Conservation (phyloP, 1,139 yeast species). For the Yamadazyma aaseri region DNA sequence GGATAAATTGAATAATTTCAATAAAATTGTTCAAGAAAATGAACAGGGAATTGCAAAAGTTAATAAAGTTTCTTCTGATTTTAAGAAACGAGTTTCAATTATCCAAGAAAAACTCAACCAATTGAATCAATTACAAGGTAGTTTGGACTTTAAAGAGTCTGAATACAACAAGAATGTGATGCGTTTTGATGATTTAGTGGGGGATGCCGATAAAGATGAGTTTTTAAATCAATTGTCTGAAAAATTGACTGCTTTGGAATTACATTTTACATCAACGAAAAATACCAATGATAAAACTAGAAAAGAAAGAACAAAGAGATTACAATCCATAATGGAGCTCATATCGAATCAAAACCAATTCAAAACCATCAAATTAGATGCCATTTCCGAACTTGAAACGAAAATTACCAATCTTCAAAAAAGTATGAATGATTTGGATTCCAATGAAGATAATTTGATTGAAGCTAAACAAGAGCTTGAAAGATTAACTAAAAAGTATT, state of each 20-base stretch:
- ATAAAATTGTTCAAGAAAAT: constrained; percentile 40
- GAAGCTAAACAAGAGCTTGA: constrained; percentile 33
- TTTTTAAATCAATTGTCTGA: constrained; percentile 3
- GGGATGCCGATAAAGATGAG: constrained; percentile 11
- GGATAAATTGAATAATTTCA: constrained; percentile 54
- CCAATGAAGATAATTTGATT: constrained; percentile 27
- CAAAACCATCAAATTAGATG: constrained; percentile 10
- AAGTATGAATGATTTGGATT: constrained; percentile 42
- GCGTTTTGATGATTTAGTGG: constrained; percentile 12
- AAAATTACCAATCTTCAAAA: constrained; percentile 34
- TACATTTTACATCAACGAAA: constrained; percentile 1
- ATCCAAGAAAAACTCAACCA: constrained; percentile 37
- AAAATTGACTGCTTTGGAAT: constrained; percentile 5
- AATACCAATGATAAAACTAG: constrained; percentile 12
- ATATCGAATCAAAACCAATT: constrained; percentile 12
- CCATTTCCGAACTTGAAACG: constrained; percentile 15
- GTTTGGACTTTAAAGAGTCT: constrained; percentile 49
- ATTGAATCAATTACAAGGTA: constrained; percentile 55
- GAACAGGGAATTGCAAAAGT: constrained; percentile 23
- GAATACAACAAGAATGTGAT: constrained; percentile 19
- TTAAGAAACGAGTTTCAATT: constrained; percentile 18
- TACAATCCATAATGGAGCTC: constrained; percentile 12
- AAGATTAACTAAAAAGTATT: constrained; percentile 29
- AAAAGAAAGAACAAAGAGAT: constrained; percentile 13
- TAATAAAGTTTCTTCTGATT: constrained; percentile 10